Evolutionary conservation across 2,329 filamentous ascomycete species (phyloP), one percentile per base, ranked within the genome.

Genomic region (Fusarium fujikuroi): DNA sequence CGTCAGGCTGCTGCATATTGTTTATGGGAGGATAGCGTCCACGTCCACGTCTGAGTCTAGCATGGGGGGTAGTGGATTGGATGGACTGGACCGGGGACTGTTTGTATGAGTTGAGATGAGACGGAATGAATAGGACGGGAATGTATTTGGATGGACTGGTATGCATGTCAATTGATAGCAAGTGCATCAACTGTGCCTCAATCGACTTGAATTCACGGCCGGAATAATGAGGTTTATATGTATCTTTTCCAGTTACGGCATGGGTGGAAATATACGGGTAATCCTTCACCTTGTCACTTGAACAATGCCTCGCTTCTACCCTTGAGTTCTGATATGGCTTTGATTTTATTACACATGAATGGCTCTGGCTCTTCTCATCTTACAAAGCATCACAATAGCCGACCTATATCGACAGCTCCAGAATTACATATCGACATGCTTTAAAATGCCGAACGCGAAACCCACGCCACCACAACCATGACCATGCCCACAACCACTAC

Each of bases 231-330:
- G 53, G 66, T 69, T 60, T 69, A 64, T 73, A 74, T 73, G 60
- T 74, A 77, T 73, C 56, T 68, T 74, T 72, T 65, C 37, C 60
- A 65, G 40, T 47, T 64, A 30, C 10, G 25, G 44, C 3, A 64
- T 34, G 5, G 53, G 47, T 64, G 62, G 71, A 70, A 75, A 74
- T 75, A 72, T 49, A 72, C 18, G 46, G 53, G 44, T 61, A 44
- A 56, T 53, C 42, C 53, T 56, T 62, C 66, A 54, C 57, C 63
- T 49, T 46, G 39, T 66, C 25, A 28, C 21, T 53, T 61, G 39
- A 60, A 53, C 34, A 58, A 56, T 30, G 43, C 25, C 46, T 54
- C 28, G 42, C 37, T 62, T 23, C 37, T 37, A 19, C 30, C 23
- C 42, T 21, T 21, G 16, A 54, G 30, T 30, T 21, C 39, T 15